phyloP scores from a whole-genome alignment of 805 yeast species.

The Teunomyces funiuensis region DNA sequence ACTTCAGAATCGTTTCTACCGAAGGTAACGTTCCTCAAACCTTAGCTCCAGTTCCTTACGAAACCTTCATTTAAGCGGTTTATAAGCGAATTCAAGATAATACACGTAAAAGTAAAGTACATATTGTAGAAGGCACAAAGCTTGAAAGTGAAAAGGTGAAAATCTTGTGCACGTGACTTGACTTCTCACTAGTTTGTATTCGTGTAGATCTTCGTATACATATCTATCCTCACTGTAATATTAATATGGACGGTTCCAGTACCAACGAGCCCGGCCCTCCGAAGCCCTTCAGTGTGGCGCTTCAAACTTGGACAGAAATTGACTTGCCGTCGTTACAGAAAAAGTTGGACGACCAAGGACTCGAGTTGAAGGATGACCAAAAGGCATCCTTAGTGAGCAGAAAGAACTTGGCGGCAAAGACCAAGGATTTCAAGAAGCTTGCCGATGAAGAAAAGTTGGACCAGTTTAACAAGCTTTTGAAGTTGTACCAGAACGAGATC shows the following conservation, averaged over 20 bases:
- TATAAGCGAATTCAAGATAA: slow-evolving; percentile 7
- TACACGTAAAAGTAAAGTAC: slow-evolving; percentile 12
- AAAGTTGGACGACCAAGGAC: slow-evolving; percentile 70
- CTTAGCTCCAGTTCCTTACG: slow-evolving; percentile 99
- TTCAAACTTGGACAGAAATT: slow-evolving; percentile 73
- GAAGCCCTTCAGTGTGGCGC: slow-evolving; percentile 37
- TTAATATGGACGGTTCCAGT: background rate
- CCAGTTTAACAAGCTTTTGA: slow-evolving; percentile 66
- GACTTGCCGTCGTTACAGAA: slow-evolving; percentile 70
- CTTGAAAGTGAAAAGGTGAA: no score
- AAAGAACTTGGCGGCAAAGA: slow-evolving; percentile 73
- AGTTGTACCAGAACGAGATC: slow-evolving; percentile 82
- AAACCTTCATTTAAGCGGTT: slow-evolving; percentile 86
- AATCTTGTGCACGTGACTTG: slow-evolving; percentile 4
- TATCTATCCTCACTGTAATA: background rate
- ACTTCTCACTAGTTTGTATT: background rate
- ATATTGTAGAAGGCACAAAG: no score
- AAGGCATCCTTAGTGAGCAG: slow-evolving; percentile 65
- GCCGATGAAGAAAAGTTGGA: slow-evolving; percentile 63
- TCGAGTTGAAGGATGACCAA: slow-evolving; percentile 71
- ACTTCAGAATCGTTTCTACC: slow-evolving; percentile 79
- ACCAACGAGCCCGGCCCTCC: background rate
- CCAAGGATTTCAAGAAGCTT: slow-evolving; percentile 82
- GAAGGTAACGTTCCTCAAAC: slow-evolving; percentile 88
- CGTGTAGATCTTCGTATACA: background rate